Conservation (phyloP, 495 filamentous ascomycete genomes). For the Clohesyomyces aquaticus region DNA sequence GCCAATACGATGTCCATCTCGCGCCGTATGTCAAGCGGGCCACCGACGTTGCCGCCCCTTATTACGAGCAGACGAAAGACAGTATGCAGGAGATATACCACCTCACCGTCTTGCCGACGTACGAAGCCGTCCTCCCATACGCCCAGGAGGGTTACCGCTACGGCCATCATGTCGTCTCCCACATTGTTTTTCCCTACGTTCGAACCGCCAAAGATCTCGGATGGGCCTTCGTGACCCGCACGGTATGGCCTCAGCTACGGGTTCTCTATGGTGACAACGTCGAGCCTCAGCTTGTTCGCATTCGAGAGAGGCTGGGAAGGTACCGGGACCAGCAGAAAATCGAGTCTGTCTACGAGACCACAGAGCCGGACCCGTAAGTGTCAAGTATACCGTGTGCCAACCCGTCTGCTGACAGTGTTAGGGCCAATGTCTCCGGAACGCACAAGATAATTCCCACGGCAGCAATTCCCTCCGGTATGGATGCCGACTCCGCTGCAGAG, state of each 20-base stretch:
- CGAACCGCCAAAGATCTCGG: slow-evolving; percentile 69
- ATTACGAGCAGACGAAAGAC: slow-evolving; percentile 66
- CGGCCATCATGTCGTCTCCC: slow-evolving; percentile 65
- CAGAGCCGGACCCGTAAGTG: slow-evolving; percentile 52
- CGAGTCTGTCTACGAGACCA: slow-evolving; percentile 60
- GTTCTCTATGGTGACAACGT: slow-evolving; percentile 87
- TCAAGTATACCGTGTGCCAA: background rate
- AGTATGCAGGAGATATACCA: slow-evolving; percentile 69
- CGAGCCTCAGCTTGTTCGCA: slow-evolving; percentile 90
- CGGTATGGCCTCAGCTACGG: slow-evolving; percentile 76
- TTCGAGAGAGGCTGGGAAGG: slow-evolving; percentile 83
- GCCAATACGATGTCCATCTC: slow-evolving; percentile 69
- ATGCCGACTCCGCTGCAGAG: slow-evolving; percentile 22
- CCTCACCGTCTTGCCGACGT: slow-evolving; percentile 73
- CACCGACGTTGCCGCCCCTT: slow-evolving; percentile 63
- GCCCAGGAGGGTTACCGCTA: slow-evolving; percentile 68
- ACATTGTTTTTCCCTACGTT: slow-evolving; percentile 73
- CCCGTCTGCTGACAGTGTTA: background rate
- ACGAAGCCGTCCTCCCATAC: slow-evolving; percentile 72
- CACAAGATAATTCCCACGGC: background rate
- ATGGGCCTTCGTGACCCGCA: slow-evolving; percentile 69
- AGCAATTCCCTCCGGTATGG: slow-evolving; percentile 19
- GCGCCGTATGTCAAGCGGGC: slow-evolving; percentile 73
- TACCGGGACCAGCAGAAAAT: slow-evolving; percentile 72
- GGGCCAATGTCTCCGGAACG: slow-evolving; percentile 3